Evolutionary conservation across 1,284 basidiomycete genomes (phyloP), one percentile per base, ranked within the genome.

Genomic region (Leccinum pachyderme): DNA sequence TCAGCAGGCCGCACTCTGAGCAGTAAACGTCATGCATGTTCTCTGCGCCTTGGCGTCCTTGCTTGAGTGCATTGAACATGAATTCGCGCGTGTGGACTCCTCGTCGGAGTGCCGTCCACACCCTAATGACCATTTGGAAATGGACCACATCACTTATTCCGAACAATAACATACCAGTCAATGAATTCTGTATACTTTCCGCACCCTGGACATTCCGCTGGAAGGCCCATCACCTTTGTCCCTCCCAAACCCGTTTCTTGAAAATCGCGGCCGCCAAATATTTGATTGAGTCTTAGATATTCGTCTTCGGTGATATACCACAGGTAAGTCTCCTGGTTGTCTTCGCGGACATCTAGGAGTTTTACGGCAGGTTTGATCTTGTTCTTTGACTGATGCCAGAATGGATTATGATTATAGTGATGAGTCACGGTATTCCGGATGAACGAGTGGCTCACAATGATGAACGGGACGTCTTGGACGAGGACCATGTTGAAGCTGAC

Each of bases 21-120:
- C 61, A 63, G 51, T 64, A 61, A 18, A 63, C 62, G 7, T 63
- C 61, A 6, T 62, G 62, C 61, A 62, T 62, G 0, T 24, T 62
- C 53, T 62, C 61, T 5, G 55, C 61, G 6, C 61, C 61, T 39
- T 62, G 61, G 4, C 59, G 53, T 9, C 61, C 59, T 1, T 41
- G 5, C 32, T 54, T 63, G 39, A 62, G 59, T 11, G 61, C 27
- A 11, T 62, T 61, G 51, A 62, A 62, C 51, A 62, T 62, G 35
- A 63, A 62, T 12, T 63, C 55, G 25, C 55, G 61, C 3, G 61
- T 61, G 37, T 61, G 60, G 5, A 61, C 59, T 2, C 60, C 60
- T 7, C 60, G 52, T 22, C 59, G 59, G 5, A 61, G 60, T 9
- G 60, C 60, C 3, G 60, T 63, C 61, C 61, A 61, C 1, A 63